Conservation (phyloP, 148 eudicot genomes). For the Arbutus unedo region DNA sequence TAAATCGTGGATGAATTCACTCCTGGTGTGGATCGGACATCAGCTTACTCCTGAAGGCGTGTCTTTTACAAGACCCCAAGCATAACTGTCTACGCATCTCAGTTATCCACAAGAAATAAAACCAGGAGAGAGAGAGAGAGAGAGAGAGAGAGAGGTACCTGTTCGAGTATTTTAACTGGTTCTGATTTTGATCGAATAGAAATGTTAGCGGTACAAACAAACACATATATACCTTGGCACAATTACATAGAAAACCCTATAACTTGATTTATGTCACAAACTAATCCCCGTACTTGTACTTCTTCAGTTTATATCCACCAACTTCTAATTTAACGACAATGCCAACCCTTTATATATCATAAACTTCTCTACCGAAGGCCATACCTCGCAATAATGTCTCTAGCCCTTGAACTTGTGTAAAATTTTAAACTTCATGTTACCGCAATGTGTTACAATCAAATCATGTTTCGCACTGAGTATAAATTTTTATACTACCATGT, state of each 20-base stretch:
- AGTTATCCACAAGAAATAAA: neutral
- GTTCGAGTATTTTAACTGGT: neutral
- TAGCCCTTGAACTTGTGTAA: no score
- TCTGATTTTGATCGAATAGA: neutral
- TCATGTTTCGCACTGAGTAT: no score
- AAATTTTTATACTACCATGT: no score
- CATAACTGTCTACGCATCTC: neutral
- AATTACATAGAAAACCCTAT: neutral
- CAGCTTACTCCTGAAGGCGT: neutral
- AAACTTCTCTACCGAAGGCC: no score
- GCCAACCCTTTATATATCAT: no score
- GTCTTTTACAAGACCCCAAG: neutral
- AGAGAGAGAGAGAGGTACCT: neutral
- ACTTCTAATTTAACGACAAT: no score
- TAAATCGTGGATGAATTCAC: neutral
- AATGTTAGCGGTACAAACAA: neutral
- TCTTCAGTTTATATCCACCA: neutral
- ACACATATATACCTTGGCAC: neutral
- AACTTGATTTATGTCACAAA: neutral
- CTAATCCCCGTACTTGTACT: neutral
- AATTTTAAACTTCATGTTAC: no score
- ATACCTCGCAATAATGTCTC: no score
- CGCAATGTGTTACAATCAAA: no score
- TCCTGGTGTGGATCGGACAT: neutral
- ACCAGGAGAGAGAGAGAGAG: constrained; percentile 2